phyloP scores from a whole-genome alignment of 495 filamentous ascomycete genomes.

The Aspergillus baeticus region DNA sequence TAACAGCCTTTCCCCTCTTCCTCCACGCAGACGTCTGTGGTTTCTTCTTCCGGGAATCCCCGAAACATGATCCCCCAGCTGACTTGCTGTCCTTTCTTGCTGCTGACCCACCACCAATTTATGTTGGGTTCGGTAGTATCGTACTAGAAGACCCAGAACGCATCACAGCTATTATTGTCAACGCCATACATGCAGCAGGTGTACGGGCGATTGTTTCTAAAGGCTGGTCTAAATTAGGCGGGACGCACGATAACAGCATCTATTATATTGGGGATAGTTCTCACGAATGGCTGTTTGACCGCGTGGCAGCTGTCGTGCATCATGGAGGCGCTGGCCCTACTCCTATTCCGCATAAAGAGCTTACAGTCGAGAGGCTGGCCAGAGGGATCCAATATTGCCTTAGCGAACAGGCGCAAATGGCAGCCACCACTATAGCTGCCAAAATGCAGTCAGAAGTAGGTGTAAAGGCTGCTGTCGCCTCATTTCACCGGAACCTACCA shows the following conservation, averaged over 20 bases:
- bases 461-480: constrained; percentile 57
- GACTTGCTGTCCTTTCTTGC: constrained; percentile 47
- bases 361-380: constrained; percentile 62
- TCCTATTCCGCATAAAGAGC: constrained; percentile 67
- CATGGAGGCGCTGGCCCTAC: constrained; percentile 82
- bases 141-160: constrained; percentile 54
- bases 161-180: constrained; percentile 49
- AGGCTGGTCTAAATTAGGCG: constrained; percentile 57
- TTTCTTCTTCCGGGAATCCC: constrained; percentile 49
- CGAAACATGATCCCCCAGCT: constrained; percentile 44
- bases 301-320: constrained; percentile 74
- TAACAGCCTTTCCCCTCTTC: neutral
- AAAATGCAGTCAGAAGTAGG: constrained; percentile 66
- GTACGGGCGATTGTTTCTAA: constrained; percentile 58
- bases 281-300: constrained; percentile 80
- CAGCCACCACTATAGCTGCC: constrained; percentile 57
- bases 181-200: constrained; percentile 44
- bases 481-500: constrained; percentile 60
- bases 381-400: constrained; percentile 59
- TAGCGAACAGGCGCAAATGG: constrained; percentile 51
- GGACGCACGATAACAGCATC: neutral
- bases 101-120: constrained; percentile 51
- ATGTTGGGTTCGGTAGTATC: constrained; percentile 66
- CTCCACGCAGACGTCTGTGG: constrained; percentile 53
- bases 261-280: constrained; percentile 55